Conservation (phyloP, 805 yeast genomes). For the Candida sphagnicola region DNA sequence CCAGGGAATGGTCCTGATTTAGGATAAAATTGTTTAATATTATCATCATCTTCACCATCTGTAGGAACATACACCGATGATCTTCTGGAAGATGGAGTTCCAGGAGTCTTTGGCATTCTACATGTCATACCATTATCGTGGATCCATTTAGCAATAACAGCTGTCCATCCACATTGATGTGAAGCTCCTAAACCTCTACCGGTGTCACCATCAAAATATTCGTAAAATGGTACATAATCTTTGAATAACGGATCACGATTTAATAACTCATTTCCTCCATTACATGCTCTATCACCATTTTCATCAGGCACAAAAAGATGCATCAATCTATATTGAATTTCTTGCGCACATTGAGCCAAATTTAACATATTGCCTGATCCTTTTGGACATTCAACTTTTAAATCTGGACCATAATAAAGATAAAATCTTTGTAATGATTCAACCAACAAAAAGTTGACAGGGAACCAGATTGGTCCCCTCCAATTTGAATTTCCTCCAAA, state of each 20-base stretch:
- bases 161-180: slow-evolving; percentile 97
- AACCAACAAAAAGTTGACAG: slow-evolving; percentile 78
- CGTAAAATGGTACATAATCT: slow-evolving; percentile 76
- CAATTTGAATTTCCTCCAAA: slow-evolving; percentile 97
- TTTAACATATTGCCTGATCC: slow-evolving; percentile 75
- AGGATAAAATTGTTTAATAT: slow-evolving; percentile 40
- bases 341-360: slow-evolving; percentile 87
- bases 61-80: slow-evolving; percentile 21
- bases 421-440: slow-evolving; percentile 86
- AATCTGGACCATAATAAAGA: slow-evolving; percentile 80
- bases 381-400: slow-evolving; percentile 84
- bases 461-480: slow-evolving; percentile 98
- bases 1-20: slow-evolving; percentile 49
- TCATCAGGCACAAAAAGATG: slow-evolving; percentile 69
- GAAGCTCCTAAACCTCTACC: slow-evolving; percentile 93
- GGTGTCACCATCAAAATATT: slow-evolving; percentile 90
- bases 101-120: slow-evolving; percentile 45
- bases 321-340: slow-evolving; percentile 80
- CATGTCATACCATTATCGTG: slow-evolving; percentile 81
- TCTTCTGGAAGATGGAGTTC: slow-evolving; percentile 22
- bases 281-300: slow-evolving; percentile 67
- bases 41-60: slow-evolving; percentile 20
- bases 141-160: slow-evolving; percentile 85
- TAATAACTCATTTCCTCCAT: slow-evolving; percentile 56
- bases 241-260: slow-evolving; percentile 66